phyloP scores from a whole-genome alignment of 129 eudicot species.

The Ambrosia artemisiifolia region DNA sequence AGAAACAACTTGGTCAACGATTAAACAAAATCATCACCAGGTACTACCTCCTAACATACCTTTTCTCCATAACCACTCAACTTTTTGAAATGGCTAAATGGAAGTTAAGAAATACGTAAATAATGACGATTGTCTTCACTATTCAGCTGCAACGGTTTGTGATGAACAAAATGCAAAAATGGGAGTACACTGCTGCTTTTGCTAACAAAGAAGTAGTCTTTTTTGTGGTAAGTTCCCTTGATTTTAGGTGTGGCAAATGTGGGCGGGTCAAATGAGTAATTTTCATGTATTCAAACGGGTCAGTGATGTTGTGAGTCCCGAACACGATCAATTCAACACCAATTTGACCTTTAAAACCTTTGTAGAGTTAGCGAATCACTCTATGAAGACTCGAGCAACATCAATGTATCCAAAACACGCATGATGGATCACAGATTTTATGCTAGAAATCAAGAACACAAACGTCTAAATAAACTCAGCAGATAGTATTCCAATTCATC shows the following conservation, averaged over 20 bases:
- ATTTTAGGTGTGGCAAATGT: background rate
- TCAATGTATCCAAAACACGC: too few species aligned
- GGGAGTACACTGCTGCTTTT: constrained; percentile 52
- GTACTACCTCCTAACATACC: constrained; percentile 26
- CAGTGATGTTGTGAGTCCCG: background rate
- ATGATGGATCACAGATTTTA: too few species aligned
- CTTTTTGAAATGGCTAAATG: background rate
- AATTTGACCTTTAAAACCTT: too few species aligned
- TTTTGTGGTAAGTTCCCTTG: constrained; percentile 52
- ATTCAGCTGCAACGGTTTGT: constrained; percentile 67
- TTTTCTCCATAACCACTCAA: too few species aligned
- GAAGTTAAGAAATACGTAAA: background rate
- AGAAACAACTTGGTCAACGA: constrained; percentile 41
- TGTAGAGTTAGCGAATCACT: too few species aligned
- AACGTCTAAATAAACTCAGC: too few species aligned
- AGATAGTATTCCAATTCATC: too few species aligned
- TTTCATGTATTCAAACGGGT: background rate
- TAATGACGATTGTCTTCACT: background rate
- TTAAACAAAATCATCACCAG: constrained; percentile 69
- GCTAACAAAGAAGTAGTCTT: constrained; percentile 80
- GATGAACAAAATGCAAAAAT: constrained; percentile 52
- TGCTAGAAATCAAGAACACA: too few species aligned
- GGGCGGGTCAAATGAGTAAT: background rate
- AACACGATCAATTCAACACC: too few species aligned
- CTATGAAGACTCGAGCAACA: too few species aligned